Base-by-base conservation (phyloP, 2,329 filamentous ascomycete species). In the Fusarium neocosmosporiellum region DNA sequence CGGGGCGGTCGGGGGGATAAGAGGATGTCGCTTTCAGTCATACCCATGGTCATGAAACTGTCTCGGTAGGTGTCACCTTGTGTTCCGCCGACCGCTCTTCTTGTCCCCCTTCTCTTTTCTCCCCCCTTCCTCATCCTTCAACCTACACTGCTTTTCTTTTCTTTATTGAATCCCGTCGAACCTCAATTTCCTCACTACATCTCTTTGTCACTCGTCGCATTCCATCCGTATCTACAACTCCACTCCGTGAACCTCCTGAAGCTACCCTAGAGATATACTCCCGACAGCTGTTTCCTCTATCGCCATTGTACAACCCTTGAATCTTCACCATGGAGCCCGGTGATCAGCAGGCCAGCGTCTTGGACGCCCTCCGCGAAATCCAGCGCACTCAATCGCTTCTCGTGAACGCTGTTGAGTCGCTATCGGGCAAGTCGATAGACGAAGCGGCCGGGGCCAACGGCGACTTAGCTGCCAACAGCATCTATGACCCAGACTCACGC, bases 301-400 rank as follows among this genome's bases (percentile, higher is more conserved):
- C 33, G 46, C 31, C 48, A 18, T 22, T 55, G 29, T 29, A 8
- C 24, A 57, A 43, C 29, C 10, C n/a, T 24, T 39, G 36, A 37
- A 33, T 57, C 22, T 55, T 55, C 68, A 61, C 39, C 67, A 81
- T 81, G 79, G 75, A 70, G 22, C 48, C 73, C 34, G 65, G 60
- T 63, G 68, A 69, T 34, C 66, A 75, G 34, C 72, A 78, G 48
- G 39, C 70, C 27, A 72, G 71, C 20, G 66, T 82, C 62, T 50
- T 78, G 48, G 76, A 78, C 29, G 70, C 77, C 36, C 77, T 86
- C 63, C 81, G 80, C 39, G 80, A 85, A 58, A 84, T 87, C 36
- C 82, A 84, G 64, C 79, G 82, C 63, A 81, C 80, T 18, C 86
- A 87, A 70, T 72, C 80, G 13, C 80, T 83, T 57, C 78, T 87